These are phyloP conservation scores for Epicoccum sorghinum DNA, from an alignment of 2,329 filamentous ascomycete species.

Conservation along the genomic window DNA sequence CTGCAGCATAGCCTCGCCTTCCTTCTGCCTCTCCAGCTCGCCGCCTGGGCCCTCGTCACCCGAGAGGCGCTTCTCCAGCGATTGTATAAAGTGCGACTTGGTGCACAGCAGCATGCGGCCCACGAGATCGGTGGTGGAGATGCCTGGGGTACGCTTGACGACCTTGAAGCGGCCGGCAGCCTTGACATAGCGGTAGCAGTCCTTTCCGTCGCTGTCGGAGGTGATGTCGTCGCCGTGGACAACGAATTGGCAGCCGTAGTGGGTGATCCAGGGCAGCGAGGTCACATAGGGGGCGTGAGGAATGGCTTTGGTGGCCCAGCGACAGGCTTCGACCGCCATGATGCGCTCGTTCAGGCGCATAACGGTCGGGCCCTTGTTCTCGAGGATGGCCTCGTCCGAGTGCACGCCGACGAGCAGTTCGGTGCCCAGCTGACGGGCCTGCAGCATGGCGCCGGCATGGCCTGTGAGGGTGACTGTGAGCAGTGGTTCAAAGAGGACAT, in stretches of 20 bases:
- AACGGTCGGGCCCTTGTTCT: constrained; percentile 97
- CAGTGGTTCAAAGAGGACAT: not conserved
- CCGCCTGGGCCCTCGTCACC: constrained; percentile 76
- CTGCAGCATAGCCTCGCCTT: constrained; percentile 73
- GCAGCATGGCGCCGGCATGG: constrained; percentile 95
- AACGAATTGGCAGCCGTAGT: constrained; percentile 94
- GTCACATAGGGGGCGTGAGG: constrained; percentile 93
- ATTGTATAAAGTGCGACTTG: constrained; percentile 90
- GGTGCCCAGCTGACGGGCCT: constrained; percentile 87
- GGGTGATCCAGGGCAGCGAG: constrained; percentile 87
- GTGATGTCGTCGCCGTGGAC: constrained; percentile 98
- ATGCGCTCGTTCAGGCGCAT: constrained; percentile 92
- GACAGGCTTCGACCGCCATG: constrained; percentile 89
- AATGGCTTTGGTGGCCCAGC: constrained; percentile 87
- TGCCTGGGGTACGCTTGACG: constrained; percentile 93
- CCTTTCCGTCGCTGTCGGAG: constrained; percentile 88
- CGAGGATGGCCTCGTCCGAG: constrained; percentile 91
- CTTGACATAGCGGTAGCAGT: constrained; percentile 98
- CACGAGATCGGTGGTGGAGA: constrained; percentile 97
- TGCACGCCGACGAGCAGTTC: constrained; percentile 93
- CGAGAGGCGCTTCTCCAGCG: constrained; percentile 69
- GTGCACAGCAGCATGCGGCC: constrained; percentile 97
- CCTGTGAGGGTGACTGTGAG: constrained; percentile 58
- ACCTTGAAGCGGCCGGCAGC: constrained; percentile 92
- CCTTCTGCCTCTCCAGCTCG: constrained; percentile 67